Conservation (phyloP, 495 filamentous ascomycete genomes). For the Pyrenopolyporus hunteri region DNA sequence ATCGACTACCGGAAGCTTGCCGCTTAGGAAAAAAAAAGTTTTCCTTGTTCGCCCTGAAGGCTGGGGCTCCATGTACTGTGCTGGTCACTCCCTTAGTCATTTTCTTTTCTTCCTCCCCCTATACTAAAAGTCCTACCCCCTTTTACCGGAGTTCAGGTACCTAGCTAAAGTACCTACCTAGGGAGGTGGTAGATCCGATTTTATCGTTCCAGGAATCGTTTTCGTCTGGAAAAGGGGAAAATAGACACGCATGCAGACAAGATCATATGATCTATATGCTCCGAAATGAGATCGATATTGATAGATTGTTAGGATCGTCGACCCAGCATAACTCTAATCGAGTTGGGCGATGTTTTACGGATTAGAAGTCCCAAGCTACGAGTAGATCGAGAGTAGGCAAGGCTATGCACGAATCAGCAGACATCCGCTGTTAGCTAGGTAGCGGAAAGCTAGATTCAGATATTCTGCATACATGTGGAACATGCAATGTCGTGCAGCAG, state of each 20-base stretch:
- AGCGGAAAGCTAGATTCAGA: constrained; percentile 37
- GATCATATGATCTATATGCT: constrained; percentile 41
- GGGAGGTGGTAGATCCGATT: constrained; percentile 25
- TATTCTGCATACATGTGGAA: constrained; percentile 40
- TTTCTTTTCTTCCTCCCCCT: background rate
- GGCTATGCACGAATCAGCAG: constrained; percentile 30
- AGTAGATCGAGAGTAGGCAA: constrained; percentile 20
- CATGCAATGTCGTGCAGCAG: constrained; percentile 42
- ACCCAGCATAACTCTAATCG: constrained; percentile 22
- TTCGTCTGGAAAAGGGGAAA: constrained; percentile 27
- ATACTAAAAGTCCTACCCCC: background rate
- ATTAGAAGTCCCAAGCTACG: constrained; percentile 12
- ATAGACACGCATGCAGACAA: constrained; percentile 35
- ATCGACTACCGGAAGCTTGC: constrained; percentile 39
- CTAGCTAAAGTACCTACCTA: background rate
- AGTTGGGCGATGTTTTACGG: constrained; percentile 3
- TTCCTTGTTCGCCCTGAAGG: constrained; percentile 29
- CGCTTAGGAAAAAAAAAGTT: constrained; percentile 38
- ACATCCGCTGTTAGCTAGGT: constrained; percentile 22
- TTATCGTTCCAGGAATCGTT: constrained; percentile 35
- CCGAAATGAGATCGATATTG: constrained; percentile 22
- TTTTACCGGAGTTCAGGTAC: background rate
- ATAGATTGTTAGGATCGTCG: constrained; percentile 27
- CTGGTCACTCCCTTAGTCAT: constrained; percentile 23
- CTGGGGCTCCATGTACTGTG: constrained; percentile 31